Percentiles rank a stretch among this genome's conserved stretches.
Evolutionary conservation across 805 yeast genomes (phyloP).

Genomic region (Candida maris): DNA sequence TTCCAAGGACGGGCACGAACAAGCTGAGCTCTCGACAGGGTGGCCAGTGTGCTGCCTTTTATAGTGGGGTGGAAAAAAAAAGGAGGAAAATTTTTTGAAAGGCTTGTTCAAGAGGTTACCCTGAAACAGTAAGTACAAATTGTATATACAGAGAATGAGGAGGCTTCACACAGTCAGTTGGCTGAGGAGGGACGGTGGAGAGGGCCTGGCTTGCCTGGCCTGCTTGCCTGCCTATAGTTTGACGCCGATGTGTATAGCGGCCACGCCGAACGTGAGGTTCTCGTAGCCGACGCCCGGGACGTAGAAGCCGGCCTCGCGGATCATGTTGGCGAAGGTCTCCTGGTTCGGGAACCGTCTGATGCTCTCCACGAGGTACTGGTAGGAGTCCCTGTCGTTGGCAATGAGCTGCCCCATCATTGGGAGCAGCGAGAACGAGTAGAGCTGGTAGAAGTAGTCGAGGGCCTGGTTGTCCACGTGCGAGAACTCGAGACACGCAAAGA

Average conservation of each 20-base stretch:
- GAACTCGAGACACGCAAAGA: slow-evolving; percentile 93
- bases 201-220: too few relatives aligned
- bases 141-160: not conserved
- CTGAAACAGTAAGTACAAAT: not conserved
- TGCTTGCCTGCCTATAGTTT: slow-evolving; percentile 59
- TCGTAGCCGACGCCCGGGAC: slow-evolving; percentile 91
- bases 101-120: too few relatives aligned
- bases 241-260: slow-evolving; percentile 94
- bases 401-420: slow-evolving; percentile 95
- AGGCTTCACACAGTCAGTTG: not conserved
- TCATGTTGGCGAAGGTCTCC: slow-evolving; percentile 87
- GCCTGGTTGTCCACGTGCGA: slow-evolving; percentile 82
- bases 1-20: too few relatives aligned
- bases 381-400: slow-evolving; percentile 93
- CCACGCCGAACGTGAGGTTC: slow-evolving; percentile 89
- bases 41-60: slow-evolving; percentile 8
- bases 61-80: too few relatives aligned
- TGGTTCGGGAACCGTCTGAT: slow-evolving; percentile 89
- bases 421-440: slow-evolving; percentile 81
- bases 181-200: too few relatives aligned
- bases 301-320: slow-evolving; percentile 90
- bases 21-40: not conserved
- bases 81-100: slow-evolving; percentile 8
- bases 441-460: slow-evolving; percentile 73
- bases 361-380: slow-evolving; percentile 93